Evolutionary conservation across 768 basidiomycete species (phyloP), one percentile per base, ranked within the genome.

Genomic region (Pulveroboletus sp.): DNA sequence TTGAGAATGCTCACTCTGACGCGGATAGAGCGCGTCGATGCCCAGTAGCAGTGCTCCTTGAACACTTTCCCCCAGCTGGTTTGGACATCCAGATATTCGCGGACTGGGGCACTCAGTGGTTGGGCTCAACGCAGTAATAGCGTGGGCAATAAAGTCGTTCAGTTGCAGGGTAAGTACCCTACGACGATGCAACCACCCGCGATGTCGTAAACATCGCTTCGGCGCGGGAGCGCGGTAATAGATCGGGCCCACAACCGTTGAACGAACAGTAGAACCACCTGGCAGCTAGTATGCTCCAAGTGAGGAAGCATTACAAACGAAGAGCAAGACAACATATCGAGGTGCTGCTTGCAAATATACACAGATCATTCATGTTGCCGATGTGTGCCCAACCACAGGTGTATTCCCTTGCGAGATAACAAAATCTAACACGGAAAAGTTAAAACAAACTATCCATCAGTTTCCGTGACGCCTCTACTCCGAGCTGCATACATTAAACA

Each of bases 391-490:
- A 16, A 16, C 42, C 20, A 50, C 31, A 37, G 41, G 48, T n/a
- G n/a, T 46, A 53, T 43, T 41, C 29, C 23, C 53, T 23, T 45
- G 24, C 37, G 23, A 44, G 43, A 35, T 39, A 44, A 45, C 24
- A 29, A 35, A 38, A 34, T 52, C 46, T 23, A 39, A 38, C 13
- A 19, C 12, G 12, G 20, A 9, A 13, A 43, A 20, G 32, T 67
- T 58, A 81, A 53, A 81, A 86, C 6, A 89, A 53, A 52, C 69
- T 70, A 66, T 97, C 87, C 76, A 96, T 78, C 8, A 84, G 37
- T 65, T 90, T 90, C 71, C 92, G 78, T 51, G 91, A 89, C 23
- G 85, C 81, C 66, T 98, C 94, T 7, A 98, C 94, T 30, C 94
- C 94, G 46, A 96, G 81, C 90, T 93, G 60, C 20, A 61, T 22